Base-by-base conservation (phyloP, 352 stramenopile genomes). In the Phytophthora fragariae region DNA sequence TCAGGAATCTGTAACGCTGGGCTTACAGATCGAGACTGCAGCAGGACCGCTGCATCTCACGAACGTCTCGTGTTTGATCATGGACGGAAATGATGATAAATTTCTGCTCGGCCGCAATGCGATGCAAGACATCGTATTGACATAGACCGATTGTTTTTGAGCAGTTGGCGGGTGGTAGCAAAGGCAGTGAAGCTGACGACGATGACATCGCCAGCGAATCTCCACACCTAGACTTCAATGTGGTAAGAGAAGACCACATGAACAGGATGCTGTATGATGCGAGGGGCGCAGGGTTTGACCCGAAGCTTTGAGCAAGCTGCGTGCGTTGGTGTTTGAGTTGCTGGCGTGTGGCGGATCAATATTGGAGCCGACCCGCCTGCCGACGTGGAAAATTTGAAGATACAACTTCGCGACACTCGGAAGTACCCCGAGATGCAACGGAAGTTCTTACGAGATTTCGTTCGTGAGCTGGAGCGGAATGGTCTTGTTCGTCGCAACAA, bases 101-200 rank as follows among this genome's bases (percentile, higher is more conserved):
- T 27, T 27, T 27, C 24, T 27, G 24, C 24, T 27, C 24, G 24
- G 24, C 24, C 61, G 35, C 50, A 4, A 61, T 15, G 62, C 52
- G 7, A 67, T 68, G 61, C 52, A 61, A 37, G 50, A 55, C 35
- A 68, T 68, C 9, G 61, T 12, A 68, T 61, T 44, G 52, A 61
- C 14, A 68, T 61, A n/a, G 27, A 68, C 17, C 35, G 61, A 33
- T 21, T 68, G 19, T 61, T 61, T 61, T 61, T 19, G 57, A 56
- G 21, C 52, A 55, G 27, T 55, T 56, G n/a, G 50, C 50, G 4
- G 12, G 21, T 55, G 61, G 61, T 10, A 24, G 10, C 12, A 29
- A 41, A 7, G 24, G 61, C 1, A 14, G 50, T 57, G 50, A 60
- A 31, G 61, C 61, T 21, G 52, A 61, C 14, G 33, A 41, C 2